Conservation (phyloP, 2,329 filamentous ascomycete species). For the Penicillium sp. region DNA sequence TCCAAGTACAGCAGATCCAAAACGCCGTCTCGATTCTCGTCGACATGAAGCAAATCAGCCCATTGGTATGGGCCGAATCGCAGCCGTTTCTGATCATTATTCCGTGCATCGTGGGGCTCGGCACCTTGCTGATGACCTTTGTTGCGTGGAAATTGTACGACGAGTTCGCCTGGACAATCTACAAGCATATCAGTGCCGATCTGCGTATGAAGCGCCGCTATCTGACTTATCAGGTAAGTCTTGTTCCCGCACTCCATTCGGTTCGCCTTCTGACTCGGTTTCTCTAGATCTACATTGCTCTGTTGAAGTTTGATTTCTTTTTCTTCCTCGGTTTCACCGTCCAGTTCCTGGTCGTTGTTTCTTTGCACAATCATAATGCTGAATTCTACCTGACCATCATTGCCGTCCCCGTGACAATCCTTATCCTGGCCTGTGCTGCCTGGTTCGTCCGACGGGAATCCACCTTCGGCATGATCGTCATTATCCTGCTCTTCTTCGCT, state of each 20-base stretch:
- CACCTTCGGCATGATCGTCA: slow-evolving; percentile 66
- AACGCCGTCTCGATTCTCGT: slow-evolving; percentile 61
- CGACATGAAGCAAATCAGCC: slow-evolving; percentile 42
- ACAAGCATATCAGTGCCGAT: slow-evolving; percentile 98
- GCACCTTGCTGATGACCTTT: slow-evolving; percentile 66
- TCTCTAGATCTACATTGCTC: slow-evolving; percentile 83
- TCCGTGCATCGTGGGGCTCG: slow-evolving; percentile 73
- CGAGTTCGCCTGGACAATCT: slow-evolving; percentile 98
- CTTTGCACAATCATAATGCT: slow-evolving; percentile 58
- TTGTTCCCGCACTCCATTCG: not conserved
- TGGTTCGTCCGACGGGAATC: slow-evolving; percentile 82
- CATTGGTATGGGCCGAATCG: slow-evolving; percentile 62
- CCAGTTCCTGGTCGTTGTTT: slow-evolving; percentile 92
- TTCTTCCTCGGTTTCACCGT: slow-evolving; percentile 99
- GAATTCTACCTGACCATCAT: slow-evolving; percentile 85
- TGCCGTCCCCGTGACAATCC: slow-evolving; percentile 84
- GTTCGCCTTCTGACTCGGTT: slow-evolving; percentile 16
- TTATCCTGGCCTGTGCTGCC: slow-evolving; percentile 78
- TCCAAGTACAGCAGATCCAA: slow-evolving; percentile 86
- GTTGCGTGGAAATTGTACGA: slow-evolving; percentile 94
- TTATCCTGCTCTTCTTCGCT: slow-evolving; percentile 81
- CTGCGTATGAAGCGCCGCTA: slow-evolving; percentile 95
- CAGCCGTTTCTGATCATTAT: slow-evolving; percentile 77
- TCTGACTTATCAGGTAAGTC: slow-evolving; percentile 81
- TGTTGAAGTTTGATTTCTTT: slow-evolving; percentile 99